Percentiles rank a stretch among this genome's conserved stretches.
phyloP scores from a whole-genome alignment of 305 asterid species.

The Striga hermonthica region DNA sequence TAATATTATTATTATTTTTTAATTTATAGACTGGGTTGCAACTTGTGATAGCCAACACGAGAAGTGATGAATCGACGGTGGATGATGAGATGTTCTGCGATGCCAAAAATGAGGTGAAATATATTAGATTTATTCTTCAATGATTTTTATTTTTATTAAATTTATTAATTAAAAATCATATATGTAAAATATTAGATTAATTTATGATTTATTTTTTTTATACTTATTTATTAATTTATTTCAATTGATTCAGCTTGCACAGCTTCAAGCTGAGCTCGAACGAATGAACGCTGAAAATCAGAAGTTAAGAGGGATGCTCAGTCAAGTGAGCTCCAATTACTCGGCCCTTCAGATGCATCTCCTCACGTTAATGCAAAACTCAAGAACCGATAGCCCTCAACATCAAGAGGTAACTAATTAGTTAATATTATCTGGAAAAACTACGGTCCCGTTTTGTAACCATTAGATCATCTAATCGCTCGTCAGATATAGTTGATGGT shows the following conservation, averaged over 20 bases:
- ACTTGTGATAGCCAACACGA: conserved; percentile 48
- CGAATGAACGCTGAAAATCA: conserved; percentile 47
- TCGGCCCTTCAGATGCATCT: conserved; percentile 49
- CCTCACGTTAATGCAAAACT: conserved; percentile 39
- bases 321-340: conserved; percentile 50
- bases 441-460: too few species aligned
- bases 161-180: too few species aligned
- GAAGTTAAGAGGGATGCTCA: conserved; percentile 39
- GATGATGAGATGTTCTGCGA: conserved; percentile 51
- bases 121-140: background rate
- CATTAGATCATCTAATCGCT: too few species aligned
- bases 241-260: conserved; percentile 26
- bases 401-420: background rate
- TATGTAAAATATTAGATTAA: too few species aligned
- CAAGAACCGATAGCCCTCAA: background rate
- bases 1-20: background rate
- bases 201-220: too few species aligned
- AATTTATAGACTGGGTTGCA: conserved; percentile 60
- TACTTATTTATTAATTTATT: background rate
- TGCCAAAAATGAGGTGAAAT: conserved; percentile 40
- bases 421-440: too few species aligned
- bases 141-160: too few species aligned
- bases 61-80: conserved; percentile 62
- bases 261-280: conserved; percentile 37
- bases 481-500: too few species aligned